These are phyloP conservation scores for Penicillium carneum DNA, from an alignment of 2,329 filamentous ascomycete genomes.

Conservation along the genomic window DNA sequence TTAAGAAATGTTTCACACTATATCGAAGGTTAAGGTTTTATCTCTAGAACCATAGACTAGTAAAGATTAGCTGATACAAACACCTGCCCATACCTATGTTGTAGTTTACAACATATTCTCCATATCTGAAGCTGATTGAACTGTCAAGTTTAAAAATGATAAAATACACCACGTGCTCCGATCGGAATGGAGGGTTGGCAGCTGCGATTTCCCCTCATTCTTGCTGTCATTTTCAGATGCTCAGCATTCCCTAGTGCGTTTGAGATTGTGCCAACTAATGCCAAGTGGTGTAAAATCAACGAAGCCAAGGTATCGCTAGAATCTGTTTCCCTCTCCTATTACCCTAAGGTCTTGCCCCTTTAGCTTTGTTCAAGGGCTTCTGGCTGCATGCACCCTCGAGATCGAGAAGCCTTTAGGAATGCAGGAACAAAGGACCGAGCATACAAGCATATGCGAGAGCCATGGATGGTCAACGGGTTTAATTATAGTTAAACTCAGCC, in stretches of 20 bases:
- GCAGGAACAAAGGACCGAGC: slow-evolving; percentile 13
- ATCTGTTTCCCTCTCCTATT: neutral
- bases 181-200: slow-evolving; percentile 30
- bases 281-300: neutral
- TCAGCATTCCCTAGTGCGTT: slow-evolving; percentile 27
- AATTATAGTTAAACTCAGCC: slow-evolving; percentile 4
- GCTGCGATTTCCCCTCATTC: slow-evolving; percentile 16
- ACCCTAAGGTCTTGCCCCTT: neutral
- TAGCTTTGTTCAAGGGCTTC: neutral
- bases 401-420: neutral
- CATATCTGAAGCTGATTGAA: neutral
- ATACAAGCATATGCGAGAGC: slow-evolving; percentile 5
- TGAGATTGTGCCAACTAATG: slow-evolving; percentile 18
- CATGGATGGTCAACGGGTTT: neutral
- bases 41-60: slow-evolving; percentile 1
- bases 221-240: slow-evolving; percentile 17
- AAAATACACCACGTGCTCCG: slow-evolving; percentile 23
- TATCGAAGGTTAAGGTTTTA: neutral
- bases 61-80: neutral
- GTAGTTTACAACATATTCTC: neutral
- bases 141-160: neutral
- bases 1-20: slow-evolving; percentile 11
- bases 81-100: slow-evolving; percentile 2
- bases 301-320: neutral
- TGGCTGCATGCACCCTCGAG: slow-evolving; percentile 13